These are phyloP conservation scores for Hyaloscypha hepaticicola DNA, from an alignment of 495 filamentous ascomycete genomes.

Conservation along the genomic window DNA sequence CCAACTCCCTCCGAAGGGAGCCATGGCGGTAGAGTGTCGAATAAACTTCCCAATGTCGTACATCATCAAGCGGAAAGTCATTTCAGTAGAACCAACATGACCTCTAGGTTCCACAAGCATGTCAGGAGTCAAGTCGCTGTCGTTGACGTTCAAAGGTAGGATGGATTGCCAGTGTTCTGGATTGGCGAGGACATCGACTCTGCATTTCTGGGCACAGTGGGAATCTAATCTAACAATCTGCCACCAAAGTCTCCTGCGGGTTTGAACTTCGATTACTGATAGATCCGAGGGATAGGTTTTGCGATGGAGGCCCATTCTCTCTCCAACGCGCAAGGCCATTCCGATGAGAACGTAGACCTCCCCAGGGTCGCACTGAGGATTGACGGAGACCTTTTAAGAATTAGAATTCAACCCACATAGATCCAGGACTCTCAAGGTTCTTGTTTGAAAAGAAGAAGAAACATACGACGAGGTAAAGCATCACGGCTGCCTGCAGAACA, in stretches of 20 bases:
- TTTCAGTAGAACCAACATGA: constrained; percentile 49
- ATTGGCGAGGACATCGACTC: constrained; percentile 61
- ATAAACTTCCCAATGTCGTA: constrained; percentile 48
- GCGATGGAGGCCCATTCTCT: constrained; percentile 42
- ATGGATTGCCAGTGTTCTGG: constrained; percentile 44
- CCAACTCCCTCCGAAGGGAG: constrained; percentile 31
- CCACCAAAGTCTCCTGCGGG: constrained; percentile 60
- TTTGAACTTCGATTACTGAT: constrained; percentile 56
- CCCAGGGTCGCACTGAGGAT: constrained; percentile 47
- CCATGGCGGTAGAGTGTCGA: constrained; percentile 42
- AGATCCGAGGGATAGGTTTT: constrained; percentile 51
- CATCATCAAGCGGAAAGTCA: constrained; percentile 54
- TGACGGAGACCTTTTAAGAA: constrained; percentile 35
- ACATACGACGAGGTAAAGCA: constrained; percentile 42
- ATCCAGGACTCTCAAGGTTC: too few relatives aligned
- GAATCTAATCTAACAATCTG: constrained; percentile 54
- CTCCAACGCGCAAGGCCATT: constrained; percentile 40
- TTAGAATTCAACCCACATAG: too few relatives aligned
- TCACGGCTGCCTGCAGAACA: constrained; percentile 49
- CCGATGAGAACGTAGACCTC: constrained; percentile 41
- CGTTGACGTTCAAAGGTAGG: constrained; percentile 38
- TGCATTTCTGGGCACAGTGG: constrained; percentile 33
- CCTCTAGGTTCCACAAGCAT: constrained; percentile 40
- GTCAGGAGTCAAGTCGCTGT: constrained; percentile 39
- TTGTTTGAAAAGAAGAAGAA: too few relatives aligned